Percentiles rank a stretch among this genome's conserved stretches.
Evolutionary conservation across 345 rosid genomes (phyloP).

Genomic region (Linum trigynum): DNA sequence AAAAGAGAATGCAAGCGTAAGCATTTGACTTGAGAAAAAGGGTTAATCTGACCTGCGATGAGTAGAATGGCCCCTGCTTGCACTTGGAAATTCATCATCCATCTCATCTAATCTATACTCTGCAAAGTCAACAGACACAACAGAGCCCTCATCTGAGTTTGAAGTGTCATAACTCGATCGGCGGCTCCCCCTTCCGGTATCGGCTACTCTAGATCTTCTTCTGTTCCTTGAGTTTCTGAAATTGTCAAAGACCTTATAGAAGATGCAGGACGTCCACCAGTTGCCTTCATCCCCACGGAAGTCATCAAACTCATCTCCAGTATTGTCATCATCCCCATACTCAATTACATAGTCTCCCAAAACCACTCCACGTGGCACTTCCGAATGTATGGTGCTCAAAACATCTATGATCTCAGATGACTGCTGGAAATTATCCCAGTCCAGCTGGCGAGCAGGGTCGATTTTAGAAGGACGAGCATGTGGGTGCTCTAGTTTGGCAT

Average conservation of each 20-base stretch:
- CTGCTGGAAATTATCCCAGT: constrained; percentile 98
- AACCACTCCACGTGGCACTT: constrained; percentile 89
- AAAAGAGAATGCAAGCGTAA: neutral
- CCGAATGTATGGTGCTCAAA: constrained; percentile 93
- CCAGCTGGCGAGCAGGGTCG: constrained; percentile 84
- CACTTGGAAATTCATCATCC: constrained; percentile 61
- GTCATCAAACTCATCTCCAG: constrained; percentile 79
- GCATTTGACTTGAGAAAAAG: neutral
- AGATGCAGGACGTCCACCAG: constrained; percentile 96
- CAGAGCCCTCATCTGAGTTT: constrained; percentile 88
- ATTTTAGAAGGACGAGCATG: constrained; percentile 81
- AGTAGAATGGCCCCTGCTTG: constrained; percentile 51
- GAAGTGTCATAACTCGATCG: constrained; percentile 59
- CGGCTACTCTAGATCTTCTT: constrained; percentile 69
- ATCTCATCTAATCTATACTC: constrained; percentile 79
- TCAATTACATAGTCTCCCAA: constrained; percentile 96
- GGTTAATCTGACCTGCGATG: constrained; percentile 56
- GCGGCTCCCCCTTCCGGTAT: constrained; percentile 64
- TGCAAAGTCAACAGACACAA: constrained; percentile 63
- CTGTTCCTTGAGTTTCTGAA: constrained; percentile 79
- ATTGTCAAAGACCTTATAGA: constrained; percentile 80
- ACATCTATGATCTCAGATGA: constrained; percentile 92
- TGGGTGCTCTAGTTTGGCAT: constrained; percentile 73
- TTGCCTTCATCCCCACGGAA: constrained; percentile 63
- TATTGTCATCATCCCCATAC: constrained; percentile 75